phyloP scores from a whole-genome alignment of 2,329 filamentous ascomycete species.

The Dothidotthia symphoricarpi region DNA sequence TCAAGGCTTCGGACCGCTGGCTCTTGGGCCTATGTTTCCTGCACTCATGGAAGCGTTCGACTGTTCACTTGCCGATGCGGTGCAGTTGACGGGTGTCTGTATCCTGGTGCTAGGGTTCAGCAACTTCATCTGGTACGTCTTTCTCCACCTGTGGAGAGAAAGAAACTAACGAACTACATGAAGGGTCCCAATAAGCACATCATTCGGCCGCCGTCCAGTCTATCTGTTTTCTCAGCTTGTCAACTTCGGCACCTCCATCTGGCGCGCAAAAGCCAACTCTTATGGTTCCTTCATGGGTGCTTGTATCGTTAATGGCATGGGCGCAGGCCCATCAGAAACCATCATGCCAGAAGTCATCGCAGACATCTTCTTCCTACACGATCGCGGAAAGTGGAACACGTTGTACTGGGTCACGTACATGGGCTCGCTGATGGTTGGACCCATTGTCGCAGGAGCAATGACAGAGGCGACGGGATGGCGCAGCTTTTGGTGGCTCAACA shows the following conservation, averaged over 20 bases:
- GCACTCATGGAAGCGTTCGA: conserved; percentile 58
- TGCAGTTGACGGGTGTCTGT: conserved; percentile 57
- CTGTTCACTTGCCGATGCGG: conserved; percentile 52
- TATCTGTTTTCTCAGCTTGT: conserved; percentile 54
- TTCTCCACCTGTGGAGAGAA: neutral
- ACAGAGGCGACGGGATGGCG: conserved; percentile 58
- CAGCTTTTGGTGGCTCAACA: conserved; percentile 67
- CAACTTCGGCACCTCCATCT: conserved; percentile 55
- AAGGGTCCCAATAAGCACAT: conserved; percentile 57
- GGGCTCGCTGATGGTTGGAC: conserved; percentile 58
- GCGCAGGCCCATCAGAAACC: conserved; percentile 62
- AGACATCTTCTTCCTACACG: conserved; percentile 64
- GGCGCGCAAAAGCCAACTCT: conserved; percentile 57
- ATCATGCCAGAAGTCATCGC: conserved; percentile 63
- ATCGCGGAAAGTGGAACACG: conserved; percentile 62
- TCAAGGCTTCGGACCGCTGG: conserved; percentile 56
- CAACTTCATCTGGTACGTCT: conserved; percentile 57
- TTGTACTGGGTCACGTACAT: conserved; percentile 64
- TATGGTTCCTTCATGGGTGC: conserved; percentile 66
- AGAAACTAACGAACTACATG: conserved; percentile 1
- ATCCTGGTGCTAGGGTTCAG: conserved; percentile 60
- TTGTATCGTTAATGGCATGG: conserved; percentile 61
- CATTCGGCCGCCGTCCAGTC: conserved; percentile 56
- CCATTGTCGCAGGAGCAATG: conserved; percentile 62
- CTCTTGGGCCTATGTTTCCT: conserved; percentile 60